Conservation (phyloP, 1,139 yeast species). For the Geotrichum bryndzae region DNA sequence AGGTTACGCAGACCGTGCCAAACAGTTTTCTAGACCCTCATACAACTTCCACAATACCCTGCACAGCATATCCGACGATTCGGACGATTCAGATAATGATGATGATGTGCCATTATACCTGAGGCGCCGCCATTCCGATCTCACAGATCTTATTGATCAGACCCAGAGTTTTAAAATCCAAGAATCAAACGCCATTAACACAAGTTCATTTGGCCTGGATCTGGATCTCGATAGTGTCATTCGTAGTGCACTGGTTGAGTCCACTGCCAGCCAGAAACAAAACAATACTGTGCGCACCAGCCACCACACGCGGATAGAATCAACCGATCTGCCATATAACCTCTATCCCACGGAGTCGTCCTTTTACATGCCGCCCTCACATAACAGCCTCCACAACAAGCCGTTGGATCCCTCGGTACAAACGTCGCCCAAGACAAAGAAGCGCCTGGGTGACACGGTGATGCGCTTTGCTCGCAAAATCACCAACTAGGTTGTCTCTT, state of each 20-base stretch:
- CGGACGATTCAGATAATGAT: neutral
- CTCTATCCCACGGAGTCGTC: neutral
- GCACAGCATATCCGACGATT: slow-evolving; percentile 4
- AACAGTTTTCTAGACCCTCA: neutral
- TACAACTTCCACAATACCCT: neutral
- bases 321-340: neutral
- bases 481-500: neutral
- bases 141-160: neutral
- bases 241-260: slow-evolving; percentile 9
- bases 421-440: neutral
- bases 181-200: neutral
- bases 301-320: neutral
- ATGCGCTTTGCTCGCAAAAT: slow-evolving; percentile 7
- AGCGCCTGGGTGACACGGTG: slow-evolving; percentile 4
- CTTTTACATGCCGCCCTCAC: slow-evolving; percentile 1
- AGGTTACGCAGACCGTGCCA: neutral
- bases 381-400: neutral
- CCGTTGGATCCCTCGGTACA: neutral
- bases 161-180: neutral
- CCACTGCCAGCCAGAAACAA: neutral
- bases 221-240: slow-evolving; percentile 9
- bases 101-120: neutral
- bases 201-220: neutral
- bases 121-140: neutral
- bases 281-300: neutral